A percentile compares a stretch with the other conserved stretches of the same genome.
Evolutionary conservation across 2,329 filamentous ascomycete genomes (phyloP).

Genomic region (Cordyceps cateniannulata): DNA sequence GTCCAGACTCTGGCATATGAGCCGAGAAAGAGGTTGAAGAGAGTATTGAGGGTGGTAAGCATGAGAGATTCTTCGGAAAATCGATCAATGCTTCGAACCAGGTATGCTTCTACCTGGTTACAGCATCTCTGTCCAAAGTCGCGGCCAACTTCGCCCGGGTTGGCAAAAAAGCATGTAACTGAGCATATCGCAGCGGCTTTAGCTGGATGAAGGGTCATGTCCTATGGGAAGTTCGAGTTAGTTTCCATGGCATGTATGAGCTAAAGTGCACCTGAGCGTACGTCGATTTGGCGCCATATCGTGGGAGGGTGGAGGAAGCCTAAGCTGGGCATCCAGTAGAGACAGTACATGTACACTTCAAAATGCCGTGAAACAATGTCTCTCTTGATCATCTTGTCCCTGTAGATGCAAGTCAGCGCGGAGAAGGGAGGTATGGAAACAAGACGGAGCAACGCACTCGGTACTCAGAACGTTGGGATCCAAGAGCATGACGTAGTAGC

Average conservation of each 20-base stretch:
- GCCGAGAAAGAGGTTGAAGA: slow-evolving; percentile 30
- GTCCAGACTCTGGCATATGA: slow-evolving; percentile 35
- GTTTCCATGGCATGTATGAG: background rate
- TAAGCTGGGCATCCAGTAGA: slow-evolving; percentile 33
- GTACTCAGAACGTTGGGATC: slow-evolving; percentile 21
- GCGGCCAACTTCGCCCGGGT: slow-evolving; percentile 25
- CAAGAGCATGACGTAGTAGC: slow-evolving; percentile 18
- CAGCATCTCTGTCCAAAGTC: slow-evolving; percentile 33
- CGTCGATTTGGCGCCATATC: slow-evolving; percentile 29
- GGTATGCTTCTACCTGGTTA: slow-evolving; percentile 31
- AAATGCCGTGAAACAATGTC: slow-evolving; percentile 31
- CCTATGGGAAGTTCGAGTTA: slow-evolving; percentile 13
- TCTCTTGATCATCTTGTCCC: slow-evolving; percentile 28
- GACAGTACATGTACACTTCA: slow-evolving; percentile 32
- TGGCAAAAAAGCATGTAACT: slow-evolving; percentile 30
- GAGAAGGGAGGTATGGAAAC: background rate
- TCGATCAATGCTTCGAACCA: slow-evolving; percentile 34
- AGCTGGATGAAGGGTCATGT: slow-evolving; percentile 28
- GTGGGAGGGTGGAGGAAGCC: slow-evolving; percentile 31
- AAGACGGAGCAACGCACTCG: slow-evolving; percentile 21
- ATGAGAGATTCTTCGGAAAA: slow-evolving; percentile 28
- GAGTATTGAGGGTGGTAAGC: slow-evolving; percentile 29
- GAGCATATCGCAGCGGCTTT: slow-evolving; percentile 34
- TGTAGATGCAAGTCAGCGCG: slow-evolving; percentile 12
- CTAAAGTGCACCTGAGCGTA: slow-evolving; percentile 13